phyloP scores from a whole-genome alignment of 306 rosid genomes.

The Biancaea sappan region DNA sequence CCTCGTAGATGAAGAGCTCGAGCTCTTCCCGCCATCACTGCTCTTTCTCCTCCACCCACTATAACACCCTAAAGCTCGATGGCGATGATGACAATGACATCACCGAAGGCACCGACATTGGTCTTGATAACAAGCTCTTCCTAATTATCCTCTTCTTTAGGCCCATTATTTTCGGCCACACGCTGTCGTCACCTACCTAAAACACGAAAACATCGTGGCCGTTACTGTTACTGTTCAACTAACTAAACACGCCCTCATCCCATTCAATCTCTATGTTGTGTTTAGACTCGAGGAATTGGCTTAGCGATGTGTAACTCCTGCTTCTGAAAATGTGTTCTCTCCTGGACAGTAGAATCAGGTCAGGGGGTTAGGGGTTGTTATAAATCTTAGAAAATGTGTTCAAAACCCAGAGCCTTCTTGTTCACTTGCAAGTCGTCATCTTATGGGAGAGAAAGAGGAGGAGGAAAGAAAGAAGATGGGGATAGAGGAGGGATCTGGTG shows the following conservation, averaged over 20 bases:
- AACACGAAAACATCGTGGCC: slow-evolving; percentile 76
- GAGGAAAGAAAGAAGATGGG: too few species aligned
- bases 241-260: slow-evolving; percentile 59
- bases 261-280: slow-evolving; percentile 73
- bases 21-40: slow-evolving; percentile 79
- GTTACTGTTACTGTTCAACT: slow-evolving; percentile 50
- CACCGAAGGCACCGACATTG: slow-evolving; percentile 27
- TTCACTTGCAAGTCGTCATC: too few species aligned
- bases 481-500: too few species aligned
- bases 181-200: slow-evolving; percentile 71
- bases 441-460: too few species aligned
- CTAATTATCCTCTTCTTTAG: slow-evolving; percentile 70
- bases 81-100: slow-evolving; percentile 34
- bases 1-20: slow-evolving; percentile 71
- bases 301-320: slow-evolving; percentile 51
- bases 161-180: slow-evolving; percentile 81
- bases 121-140: slow-evolving; percentile 52
- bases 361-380: not conserved
- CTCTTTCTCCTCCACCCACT: slow-evolving; percentile 93
- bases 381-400: too few species aligned
- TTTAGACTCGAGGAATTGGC: slow-evolving; percentile 64
- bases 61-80: slow-evolving; percentile 61
- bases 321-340: slow-evolving; percentile 75
- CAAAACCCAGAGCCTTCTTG: too few species aligned
- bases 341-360: slow-evolving; percentile 56